A percentile compares a stretch with the other conserved stretches of the same genome.
phyloP scores from a whole-genome alignment of 2,329 filamentous ascomycete species.

The Fusarium napiforme region DNA sequence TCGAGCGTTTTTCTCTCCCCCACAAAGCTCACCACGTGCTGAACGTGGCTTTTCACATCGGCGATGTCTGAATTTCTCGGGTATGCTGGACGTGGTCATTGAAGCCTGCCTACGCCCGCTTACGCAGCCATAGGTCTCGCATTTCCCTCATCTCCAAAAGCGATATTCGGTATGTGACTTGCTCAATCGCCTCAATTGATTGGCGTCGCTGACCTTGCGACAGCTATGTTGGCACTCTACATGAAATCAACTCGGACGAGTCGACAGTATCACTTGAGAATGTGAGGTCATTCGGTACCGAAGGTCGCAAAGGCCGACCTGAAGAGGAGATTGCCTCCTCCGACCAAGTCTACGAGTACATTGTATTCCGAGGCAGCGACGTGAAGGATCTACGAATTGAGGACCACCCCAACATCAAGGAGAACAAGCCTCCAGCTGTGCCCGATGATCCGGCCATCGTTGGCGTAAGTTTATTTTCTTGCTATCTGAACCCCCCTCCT shows the following conservation, averaged over 20 bases:
- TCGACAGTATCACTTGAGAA: conserved; percentile 97
- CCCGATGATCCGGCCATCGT: conserved; percentile 97
- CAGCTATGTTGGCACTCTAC: conserved; percentile 94
- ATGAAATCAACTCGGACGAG: conserved; percentile 97
- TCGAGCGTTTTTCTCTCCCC: conserved; percentile 33
- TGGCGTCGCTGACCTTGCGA: conserved; percentile 48
- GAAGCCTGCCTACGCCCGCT: conserved; percentile 48
- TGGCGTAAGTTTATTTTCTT: conserved; percentile 80
- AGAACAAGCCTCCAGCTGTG: conserved; percentile 79
- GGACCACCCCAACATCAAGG: conserved; percentile 78
- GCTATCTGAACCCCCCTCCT: conserved; percentile 1
- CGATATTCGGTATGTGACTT: conserved; percentile 83
- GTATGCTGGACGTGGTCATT: conserved; percentile 54
- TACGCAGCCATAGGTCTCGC: conserved; percentile 72
- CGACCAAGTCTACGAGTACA: conserved; percentile 95
- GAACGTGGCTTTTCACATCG: conserved; percentile 51
- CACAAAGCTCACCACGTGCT: conserved; percentile 53
- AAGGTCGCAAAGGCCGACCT: conserved; percentile 83
- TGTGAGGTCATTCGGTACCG: conserved; percentile 93
- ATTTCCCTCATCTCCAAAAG: conserved; percentile 98
- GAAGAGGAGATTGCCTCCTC: conserved; percentile 86
- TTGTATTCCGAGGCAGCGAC: conserved; percentile 97
- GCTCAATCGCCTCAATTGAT: conserved; percentile 5
- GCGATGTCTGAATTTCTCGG: conserved; percentile 71
- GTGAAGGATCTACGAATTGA: conserved; percentile 98